A percentile compares a stretch with the other conserved stretches of the same genome.
Evolutionary conservation across 345 rosid species (phyloP).

Genomic region (Eucalyptus brandiana): DNA sequence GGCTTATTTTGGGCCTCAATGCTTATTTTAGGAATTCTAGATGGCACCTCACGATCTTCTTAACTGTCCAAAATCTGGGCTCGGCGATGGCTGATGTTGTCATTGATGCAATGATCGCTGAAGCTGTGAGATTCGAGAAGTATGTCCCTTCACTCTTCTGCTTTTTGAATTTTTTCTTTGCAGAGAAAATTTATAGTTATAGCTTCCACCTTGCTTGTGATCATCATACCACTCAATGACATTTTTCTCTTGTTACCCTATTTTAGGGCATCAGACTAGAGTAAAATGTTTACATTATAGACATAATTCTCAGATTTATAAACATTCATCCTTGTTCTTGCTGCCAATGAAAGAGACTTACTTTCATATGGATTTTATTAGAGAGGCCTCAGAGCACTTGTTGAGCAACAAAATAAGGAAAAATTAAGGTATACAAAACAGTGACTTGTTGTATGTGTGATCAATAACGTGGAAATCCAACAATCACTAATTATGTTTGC

Average conservation of each 20-base stretch:
- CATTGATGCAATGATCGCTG: conserved; percentile 95
- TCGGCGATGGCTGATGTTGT: conserved; percentile 98
- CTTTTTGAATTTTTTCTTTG: neutral
- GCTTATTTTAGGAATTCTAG: conserved; percentile 43
- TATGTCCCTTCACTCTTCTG: conserved; percentile 4
- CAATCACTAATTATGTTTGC: neutral
- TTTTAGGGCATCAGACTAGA: neutral
- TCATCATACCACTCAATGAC: neutral
- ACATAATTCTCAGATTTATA: neutral
- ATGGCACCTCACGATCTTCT: conserved; percentile 41
- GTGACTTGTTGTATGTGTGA: neutral
- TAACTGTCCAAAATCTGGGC: conserved; percentile 87
- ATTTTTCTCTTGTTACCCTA: neutral
- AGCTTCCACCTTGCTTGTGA: neutral
- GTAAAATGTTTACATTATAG: neutral
- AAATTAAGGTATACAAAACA: neutral
- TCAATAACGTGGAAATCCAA: neutral
- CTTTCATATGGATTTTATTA: neutral
- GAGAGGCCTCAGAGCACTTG: neutral
- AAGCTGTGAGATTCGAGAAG: conserved; percentile 77
- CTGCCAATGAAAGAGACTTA: neutral
- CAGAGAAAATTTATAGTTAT: neutral
- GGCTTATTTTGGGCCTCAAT: conserved; percentile 71
- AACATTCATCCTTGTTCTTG: neutral
- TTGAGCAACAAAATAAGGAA: neutral